Conservation (phyloP, 2,329 filamentous ascomycete genomes). For the Zymoseptoria passerinii region DNA sequence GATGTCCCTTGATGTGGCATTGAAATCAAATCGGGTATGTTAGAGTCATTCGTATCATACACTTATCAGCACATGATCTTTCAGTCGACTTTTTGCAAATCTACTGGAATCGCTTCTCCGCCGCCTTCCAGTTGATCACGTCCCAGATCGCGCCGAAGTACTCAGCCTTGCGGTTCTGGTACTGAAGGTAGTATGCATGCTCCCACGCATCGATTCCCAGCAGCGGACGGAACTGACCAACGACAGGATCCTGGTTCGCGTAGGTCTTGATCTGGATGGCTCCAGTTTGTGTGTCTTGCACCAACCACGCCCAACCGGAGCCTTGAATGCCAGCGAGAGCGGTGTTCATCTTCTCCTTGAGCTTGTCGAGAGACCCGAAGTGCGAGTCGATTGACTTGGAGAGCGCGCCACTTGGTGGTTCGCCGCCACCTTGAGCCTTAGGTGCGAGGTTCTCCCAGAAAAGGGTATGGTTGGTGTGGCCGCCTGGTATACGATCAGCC, state of each 20-base stretch:
- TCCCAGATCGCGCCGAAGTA: slow-evolving; percentile 94
- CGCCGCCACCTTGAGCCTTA: slow-evolving; percentile 56
- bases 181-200: slow-evolving; percentile 92
- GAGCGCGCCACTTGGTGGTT: slow-evolving; percentile 52
- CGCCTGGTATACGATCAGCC: slow-evolving; percentile 31
- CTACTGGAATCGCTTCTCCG: slow-evolving; percentile 36
- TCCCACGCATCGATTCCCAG: slow-evolving; percentile 93
- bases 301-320: slow-evolving; percentile 70
- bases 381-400: slow-evolving; percentile 50
- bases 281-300: slow-evolving; percentile 55
- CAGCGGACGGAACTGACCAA: slow-evolving; percentile 72
- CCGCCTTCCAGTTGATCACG: slow-evolving; percentile 91
- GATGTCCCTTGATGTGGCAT: background rate
- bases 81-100: background rate
- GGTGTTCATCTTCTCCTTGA: slow-evolving; percentile 57
- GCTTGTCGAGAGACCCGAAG: slow-evolving; percentile 50
- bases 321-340: slow-evolving; percentile 59
- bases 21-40: background rate
- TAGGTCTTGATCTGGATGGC: slow-evolving; percentile 68
- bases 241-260: slow-evolving; percentile 81
- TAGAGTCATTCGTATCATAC: background rate
- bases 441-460: slow-evolving; percentile 66
- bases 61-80: background rate
- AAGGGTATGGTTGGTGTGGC: slow-evolving; percentile 59
- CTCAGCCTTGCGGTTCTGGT: slow-evolving; percentile 94